Evolutionary conservation across 441 rosid species (phyloP).

Genomic region (Rhodomyrtus psidioides): DNA sequence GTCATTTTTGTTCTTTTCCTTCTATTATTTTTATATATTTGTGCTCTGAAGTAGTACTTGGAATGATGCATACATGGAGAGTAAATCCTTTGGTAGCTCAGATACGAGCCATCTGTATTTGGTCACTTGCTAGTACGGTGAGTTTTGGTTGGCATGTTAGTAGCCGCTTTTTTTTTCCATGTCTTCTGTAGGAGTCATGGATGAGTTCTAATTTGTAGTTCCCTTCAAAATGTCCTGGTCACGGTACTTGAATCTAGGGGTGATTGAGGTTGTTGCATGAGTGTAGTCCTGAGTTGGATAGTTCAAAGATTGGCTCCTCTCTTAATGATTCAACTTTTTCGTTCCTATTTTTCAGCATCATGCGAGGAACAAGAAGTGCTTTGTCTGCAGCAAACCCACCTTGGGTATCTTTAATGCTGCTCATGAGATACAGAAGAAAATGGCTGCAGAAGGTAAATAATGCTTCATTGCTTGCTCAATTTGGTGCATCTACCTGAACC

Average conservation of each 20-base stretch:
- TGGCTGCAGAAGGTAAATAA: slow-evolving; percentile 38
- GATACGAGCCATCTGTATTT: neutral
- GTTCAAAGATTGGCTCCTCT: neutral
- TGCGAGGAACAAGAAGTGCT: slow-evolving; percentile 80
- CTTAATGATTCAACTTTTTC: neutral
- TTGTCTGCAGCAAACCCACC: slow-evolving; percentile 76
- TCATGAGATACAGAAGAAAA: slow-evolving; percentile 58
- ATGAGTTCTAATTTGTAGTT: neutral
- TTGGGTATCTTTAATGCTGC: slow-evolving; percentile 75
- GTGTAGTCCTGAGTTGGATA: neutral
- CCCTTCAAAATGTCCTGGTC: neutral
- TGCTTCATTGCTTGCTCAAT: neutral
- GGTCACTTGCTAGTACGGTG: neutral
- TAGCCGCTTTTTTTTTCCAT: neutral
- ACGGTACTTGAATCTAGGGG: neutral
- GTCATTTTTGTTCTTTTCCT: neutral
- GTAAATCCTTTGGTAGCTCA: neutral
- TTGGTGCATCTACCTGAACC: neutral
- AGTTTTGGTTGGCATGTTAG: neutral
- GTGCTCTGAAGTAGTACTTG: neutral
- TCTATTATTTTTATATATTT: neutral
- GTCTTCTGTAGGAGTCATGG: neutral
- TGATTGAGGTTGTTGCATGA: neutral
- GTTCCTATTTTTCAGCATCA: slow-evolving; percentile 48
- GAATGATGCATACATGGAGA: neutral